These are phyloP conservation scores for Leccinum subatratum DNA, from an alignment of 1,284 basidiomycete genomes.

Conservation along the genomic window DNA sequence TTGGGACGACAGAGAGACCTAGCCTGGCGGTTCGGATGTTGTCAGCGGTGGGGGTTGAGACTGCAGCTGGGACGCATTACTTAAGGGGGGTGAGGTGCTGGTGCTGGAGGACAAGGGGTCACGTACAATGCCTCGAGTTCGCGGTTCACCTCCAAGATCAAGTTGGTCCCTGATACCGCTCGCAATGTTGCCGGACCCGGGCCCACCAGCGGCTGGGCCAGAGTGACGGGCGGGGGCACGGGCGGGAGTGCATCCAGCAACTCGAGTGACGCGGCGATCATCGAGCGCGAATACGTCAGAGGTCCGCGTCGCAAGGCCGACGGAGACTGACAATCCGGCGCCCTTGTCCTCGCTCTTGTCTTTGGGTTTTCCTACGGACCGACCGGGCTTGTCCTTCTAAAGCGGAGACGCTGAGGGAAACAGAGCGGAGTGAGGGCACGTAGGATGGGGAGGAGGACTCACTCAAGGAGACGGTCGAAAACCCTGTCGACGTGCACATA, in stretches of 20 bases:
- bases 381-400: conserved; percentile 9
- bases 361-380: conserved; percentile 5
- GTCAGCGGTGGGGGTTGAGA: no score
- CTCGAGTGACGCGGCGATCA: conserved; percentile 18
- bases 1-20: no score
- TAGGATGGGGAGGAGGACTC: conserved; percentile 22
- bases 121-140: conserved; percentile 17
- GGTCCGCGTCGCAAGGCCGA: background rate
- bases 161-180: conserved; percentile 18
- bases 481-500: conserved; percentile 19
- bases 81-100: background rate
- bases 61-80: no score
- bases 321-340: background rate
- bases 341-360: conserved; percentile 8
- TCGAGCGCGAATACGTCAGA: conserved; percentile 22
- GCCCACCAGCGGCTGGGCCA: background rate
- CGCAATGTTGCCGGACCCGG: conserved; percentile 2
- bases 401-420: background rate
- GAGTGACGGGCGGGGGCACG: no score
- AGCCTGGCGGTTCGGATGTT: no score
- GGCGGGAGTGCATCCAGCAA: conserved; percentile 14
- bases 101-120: background rate
- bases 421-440: conserved; percentile 23
- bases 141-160: conserved; percentile 27
- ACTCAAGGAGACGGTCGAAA: conserved; percentile 21